phyloP scores from a whole-genome alignment of 208 protist genomes.

The Leptomonas seymouri region DNA sequence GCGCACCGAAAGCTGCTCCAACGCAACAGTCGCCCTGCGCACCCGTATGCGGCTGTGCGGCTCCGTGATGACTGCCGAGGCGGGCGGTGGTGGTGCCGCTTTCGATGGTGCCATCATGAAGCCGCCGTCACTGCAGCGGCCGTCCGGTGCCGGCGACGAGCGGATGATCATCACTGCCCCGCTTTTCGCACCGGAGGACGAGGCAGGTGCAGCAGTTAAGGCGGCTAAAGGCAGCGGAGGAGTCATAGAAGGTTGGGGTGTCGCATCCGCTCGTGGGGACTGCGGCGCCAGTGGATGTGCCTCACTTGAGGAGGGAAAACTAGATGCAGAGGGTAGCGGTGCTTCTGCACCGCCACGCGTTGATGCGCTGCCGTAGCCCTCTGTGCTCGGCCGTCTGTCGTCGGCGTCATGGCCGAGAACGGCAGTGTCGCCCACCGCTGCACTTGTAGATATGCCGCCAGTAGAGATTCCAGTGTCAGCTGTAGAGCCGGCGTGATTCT shows the following conservation, averaged over 20 bases:
- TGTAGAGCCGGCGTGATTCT: too few species aligned
- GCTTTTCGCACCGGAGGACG: not conserved
- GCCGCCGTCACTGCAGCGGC: not conserved
- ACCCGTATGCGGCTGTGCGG: slow-evolving; percentile 55
- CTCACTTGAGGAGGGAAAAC: not conserved
- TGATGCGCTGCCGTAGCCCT: too few species aligned
- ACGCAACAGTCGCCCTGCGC: slow-evolving; percentile 52
- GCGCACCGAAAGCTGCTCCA: slow-evolving; percentile 63
- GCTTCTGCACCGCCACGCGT: not conserved
- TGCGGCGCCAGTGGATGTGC: not conserved
- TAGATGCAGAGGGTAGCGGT: not conserved
- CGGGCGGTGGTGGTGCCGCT: slow-evolving; percentile 2
- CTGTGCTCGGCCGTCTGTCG: too few species aligned
- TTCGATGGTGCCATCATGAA: not conserved
- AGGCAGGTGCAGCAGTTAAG: not conserved
- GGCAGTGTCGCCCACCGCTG: too few species aligned
- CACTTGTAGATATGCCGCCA: too few species aligned
- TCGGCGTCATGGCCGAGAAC: too few species aligned
- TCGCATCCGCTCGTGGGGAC: not conserved
- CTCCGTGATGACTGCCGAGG: slow-evolving; percentile 26
- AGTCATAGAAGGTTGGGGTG: not conserved
- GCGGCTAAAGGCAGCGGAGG: slow-evolving; percentile 2
- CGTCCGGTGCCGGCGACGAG: not conserved
- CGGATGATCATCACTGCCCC: slow-evolving; percentile 19
- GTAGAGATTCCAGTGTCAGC: too few species aligned